These are phyloP conservation scores for Pinus albicaulis DNA, from an alignment of 75 land plant species.

Conservation along the genomic window DNA sequence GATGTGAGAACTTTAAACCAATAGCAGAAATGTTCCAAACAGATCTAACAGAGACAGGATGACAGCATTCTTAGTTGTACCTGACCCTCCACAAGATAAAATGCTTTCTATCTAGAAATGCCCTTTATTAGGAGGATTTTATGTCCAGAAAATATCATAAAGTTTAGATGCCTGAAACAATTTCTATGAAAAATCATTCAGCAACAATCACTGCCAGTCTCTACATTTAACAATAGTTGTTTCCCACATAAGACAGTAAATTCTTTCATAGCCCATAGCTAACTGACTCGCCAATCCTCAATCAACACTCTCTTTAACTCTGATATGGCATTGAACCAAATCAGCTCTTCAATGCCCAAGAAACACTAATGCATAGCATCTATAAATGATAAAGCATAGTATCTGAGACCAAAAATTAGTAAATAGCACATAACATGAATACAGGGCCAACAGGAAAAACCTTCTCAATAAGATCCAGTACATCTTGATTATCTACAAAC, in stretches of 20 bases:
- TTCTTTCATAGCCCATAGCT: not conserved
- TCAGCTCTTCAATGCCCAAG: not conserved
- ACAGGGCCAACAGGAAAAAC: slow-evolving; percentile 24
- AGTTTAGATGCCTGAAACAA: not conserved
- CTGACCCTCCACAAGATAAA: not conserved
- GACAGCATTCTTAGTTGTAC: not conserved
- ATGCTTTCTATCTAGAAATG: not conserved
- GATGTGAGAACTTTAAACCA: not conserved
- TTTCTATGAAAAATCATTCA: not conserved
- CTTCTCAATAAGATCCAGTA: slow-evolving; percentile 97
- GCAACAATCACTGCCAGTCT: not conserved
- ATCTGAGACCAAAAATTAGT: not conserved
- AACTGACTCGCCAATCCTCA: too few species aligned
- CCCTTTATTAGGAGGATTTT: not conserved
- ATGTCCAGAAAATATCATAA: not conserved
- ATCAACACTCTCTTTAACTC: too few species aligned
- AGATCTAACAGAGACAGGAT: too few species aligned
- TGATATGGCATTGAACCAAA: not conserved
- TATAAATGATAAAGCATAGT: not conserved
- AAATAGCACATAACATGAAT: not conserved
- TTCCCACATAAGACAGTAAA: not conserved
- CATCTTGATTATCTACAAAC: slow-evolving; percentile 99
- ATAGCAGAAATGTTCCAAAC: not conserved
- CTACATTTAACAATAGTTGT: not conserved
- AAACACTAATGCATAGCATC: not conserved